Evolutionary conservation across 139 green algal genomes (phyloP), one percentile per base, ranked within the genome.

Genomic region (Coccomyxa sp.): DNA sequence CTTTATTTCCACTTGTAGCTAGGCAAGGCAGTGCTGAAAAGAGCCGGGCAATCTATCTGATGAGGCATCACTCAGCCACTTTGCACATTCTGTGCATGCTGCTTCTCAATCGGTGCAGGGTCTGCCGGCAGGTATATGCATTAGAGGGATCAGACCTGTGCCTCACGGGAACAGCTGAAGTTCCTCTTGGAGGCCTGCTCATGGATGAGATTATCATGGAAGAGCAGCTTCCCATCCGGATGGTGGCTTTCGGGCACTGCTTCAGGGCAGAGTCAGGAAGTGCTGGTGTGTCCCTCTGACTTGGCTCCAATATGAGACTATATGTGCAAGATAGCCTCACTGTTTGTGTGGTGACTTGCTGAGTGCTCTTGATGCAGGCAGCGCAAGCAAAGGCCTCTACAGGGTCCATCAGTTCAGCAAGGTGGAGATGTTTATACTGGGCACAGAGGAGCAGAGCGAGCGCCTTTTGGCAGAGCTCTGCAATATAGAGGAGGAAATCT

Each of bases 381-480:
- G 88, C 58, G 92, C 93, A 24, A 89, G 88, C 71, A 92, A 91
- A 82, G 96, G 96, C 0, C 86, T 99, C 40, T 99, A 99, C 87
- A 87, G 96, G 16, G 92, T 99, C 77, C 96, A 99, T 83, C 96
- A 99, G 86, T 99, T 99, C 88, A 95, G 85, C 87, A 99, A 99
- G 89, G 94, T 88, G 70, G 96, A 99, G 87, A 96, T 99, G 93
- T 99, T 99, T 91, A 92, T 98, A 75, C 31, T 99, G 50, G 86
- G 81, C 85, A 97, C 92, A 0, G 94, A 96, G 2, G 87, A 94
- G 75, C 92, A 99, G 88, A 93, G 83, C 50, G 91, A 98, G 10
- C 90, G 82, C 29, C 76, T 99, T 72, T 94, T 98, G 73, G 64
- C 97, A 71, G 91, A 97, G 85, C 91, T 98, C 35, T 77, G 92